Evolutionary conservation across 495 filamentous ascomycete genomes (phyloP).

Genomic region (Podospora didyma): DNA sequence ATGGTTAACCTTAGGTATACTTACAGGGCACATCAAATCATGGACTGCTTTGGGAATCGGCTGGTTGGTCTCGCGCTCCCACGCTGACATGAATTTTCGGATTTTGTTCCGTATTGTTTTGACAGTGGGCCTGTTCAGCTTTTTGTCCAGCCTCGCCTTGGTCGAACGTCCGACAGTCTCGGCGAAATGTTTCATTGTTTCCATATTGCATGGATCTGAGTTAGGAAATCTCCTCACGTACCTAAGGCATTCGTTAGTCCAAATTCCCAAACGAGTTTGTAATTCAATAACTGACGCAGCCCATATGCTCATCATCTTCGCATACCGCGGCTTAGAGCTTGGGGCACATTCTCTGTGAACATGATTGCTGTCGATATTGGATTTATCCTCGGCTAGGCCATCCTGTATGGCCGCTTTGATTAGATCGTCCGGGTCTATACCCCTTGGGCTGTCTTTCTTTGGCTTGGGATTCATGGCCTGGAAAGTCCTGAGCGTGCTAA

Average conservation of each 20-base stretch:
- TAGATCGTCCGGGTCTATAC: not conserved
- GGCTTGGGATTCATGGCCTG: not conserved
- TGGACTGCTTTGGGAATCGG: not conserved
- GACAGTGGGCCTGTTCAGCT: not conserved
- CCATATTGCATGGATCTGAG: not conserved
- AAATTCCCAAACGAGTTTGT: slow-evolving; percentile 1
- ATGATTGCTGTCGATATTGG: not conserved
- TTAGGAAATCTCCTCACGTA: not conserved
- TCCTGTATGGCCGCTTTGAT: not conserved
- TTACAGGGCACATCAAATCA: too few species aligned
- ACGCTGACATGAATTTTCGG: not conserved
- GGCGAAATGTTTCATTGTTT: not conserved
- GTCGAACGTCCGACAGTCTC: not conserved
- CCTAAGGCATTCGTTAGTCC: not conserved
- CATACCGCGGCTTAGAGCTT: not conserved
- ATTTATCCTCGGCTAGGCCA: not conserved
- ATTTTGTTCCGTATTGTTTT: not conserved
- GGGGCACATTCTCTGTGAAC: not conserved
- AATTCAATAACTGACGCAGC: not conserved
- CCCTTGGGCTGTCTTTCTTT: not conserved
- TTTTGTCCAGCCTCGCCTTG: not conserved
- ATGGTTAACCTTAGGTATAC: too few species aligned
- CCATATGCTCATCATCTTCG: not conserved
- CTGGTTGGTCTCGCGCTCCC: not conserved
- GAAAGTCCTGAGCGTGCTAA: not conserved